Evolutionary conservation across 345 rosid genomes (phyloP).

Genomic region (Durio zibethinus): DNA sequence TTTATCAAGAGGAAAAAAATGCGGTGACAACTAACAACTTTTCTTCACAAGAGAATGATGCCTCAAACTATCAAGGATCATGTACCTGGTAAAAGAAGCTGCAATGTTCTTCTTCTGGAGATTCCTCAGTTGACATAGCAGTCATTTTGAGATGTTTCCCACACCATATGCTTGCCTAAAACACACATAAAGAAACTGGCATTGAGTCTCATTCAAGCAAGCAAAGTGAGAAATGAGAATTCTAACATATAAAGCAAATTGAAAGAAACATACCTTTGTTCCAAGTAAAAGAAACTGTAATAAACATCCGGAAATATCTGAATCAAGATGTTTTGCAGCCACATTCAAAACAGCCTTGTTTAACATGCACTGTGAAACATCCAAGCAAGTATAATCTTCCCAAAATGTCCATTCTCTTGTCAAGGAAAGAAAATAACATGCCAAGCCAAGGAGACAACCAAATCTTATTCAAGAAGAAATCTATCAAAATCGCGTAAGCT

Average conservation of each 20-base stretch:
- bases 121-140: conserved; percentile 65
- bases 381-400: conserved; percentile 95
- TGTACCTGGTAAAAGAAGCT: conserved; percentile 61
- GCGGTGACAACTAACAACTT: neutral
- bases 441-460: neutral
- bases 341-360: conserved; percentile 62
- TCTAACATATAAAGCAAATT: neutral
- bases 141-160: conserved; percentile 86
- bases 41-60: conserved; percentile 1
- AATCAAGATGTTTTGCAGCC: conserved; percentile 52
- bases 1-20: neutral
- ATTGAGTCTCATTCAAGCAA: conserved; percentile 1
- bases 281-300: conserved; percentile 50
- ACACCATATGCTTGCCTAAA: conserved; percentile 81
- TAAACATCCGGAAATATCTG: conserved; percentile 41
- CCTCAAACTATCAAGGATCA: neutral
- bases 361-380: conserved; percentile 69
- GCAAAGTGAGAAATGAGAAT: neutral
- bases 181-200: conserved; percentile 2
- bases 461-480: neutral
- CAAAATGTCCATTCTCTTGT: conserved; percentile 54
- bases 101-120: conserved; percentile 86
- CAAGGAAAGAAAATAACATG: conserved; percentile 35
- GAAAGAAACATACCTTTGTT: conserved; percentile 48
- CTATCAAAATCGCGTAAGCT: neutral